Evolutionary conservation across 2,329 filamentous ascomycete species (phyloP).

Genomic region (Ophiocordyceps camponoti-floridani): DNA sequence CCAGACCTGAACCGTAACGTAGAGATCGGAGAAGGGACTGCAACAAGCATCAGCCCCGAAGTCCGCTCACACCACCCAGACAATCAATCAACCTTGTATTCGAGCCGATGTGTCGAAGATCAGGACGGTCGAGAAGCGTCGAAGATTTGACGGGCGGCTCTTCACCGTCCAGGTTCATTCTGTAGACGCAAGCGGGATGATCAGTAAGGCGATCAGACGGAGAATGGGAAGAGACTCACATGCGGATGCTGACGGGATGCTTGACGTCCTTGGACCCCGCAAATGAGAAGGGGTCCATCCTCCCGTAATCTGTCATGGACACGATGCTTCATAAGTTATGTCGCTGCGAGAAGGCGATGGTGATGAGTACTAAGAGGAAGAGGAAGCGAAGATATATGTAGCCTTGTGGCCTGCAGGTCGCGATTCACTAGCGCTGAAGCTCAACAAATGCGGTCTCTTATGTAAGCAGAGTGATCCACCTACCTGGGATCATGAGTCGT

Average conservation of each 20-base stretch:
- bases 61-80: too few relatives aligned
- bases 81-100: constrained; percentile 43
- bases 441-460: too few relatives aligned
- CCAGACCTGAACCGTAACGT: constrained; percentile 85
- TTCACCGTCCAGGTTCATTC: constrained; percentile 29
- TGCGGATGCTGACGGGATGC: constrained; percentile 50
- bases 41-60: background rate
- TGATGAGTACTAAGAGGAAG: background rate
- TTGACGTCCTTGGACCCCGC: constrained; percentile 73
- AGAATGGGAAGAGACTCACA: constrained; percentile 23
- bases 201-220: constrained; percentile 4
- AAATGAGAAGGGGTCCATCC: constrained; percentile 93
- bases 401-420: too few relatives aligned
- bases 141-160: constrained; percentile 32
- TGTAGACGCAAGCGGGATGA: constrained; percentile 5
- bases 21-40: constrained; percentile 73
- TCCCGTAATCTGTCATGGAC: constrained; percentile 20
- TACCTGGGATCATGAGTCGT: too few relatives aligned
- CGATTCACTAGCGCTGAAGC: too few relatives aligned
- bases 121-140: constrained; percentile 57
- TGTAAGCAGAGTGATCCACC: too few relatives aligned
- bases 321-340: constrained; percentile 6
- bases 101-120: constrained; percentile 74
- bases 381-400: too few relatives aligned
- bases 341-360: constrained; percentile 7